A percentile compares a stretch with the other conserved stretches of the same genome.
phyloP scores from a whole-genome alignment of 2,329 filamentous ascomycete species.

The Hirsutella thompsonii region DNA sequence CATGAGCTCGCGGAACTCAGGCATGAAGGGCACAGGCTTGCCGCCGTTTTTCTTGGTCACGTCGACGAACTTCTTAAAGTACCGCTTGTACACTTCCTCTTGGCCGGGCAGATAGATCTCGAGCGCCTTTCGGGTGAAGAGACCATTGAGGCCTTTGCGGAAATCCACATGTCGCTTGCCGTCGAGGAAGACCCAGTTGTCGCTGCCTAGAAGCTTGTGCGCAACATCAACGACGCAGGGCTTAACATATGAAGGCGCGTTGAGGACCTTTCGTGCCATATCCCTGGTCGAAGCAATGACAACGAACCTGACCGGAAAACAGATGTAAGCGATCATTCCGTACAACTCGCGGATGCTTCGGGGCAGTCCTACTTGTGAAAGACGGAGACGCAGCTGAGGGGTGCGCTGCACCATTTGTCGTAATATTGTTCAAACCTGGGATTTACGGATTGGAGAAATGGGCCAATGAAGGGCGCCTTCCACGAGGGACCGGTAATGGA shows the following conservation, averaged over 20 bases:
- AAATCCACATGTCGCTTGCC: constrained; percentile 93
- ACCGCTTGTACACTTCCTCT: constrained; percentile 80
- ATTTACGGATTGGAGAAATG: constrained; percentile 83
- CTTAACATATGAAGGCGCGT: constrained; percentile 83
- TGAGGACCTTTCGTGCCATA: constrained; percentile 93
- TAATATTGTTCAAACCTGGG: constrained; percentile 88
- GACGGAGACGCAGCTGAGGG: constrained; percentile 91
- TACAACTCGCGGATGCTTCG: too few species aligned
- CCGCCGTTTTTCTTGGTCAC: constrained; percentile 59
- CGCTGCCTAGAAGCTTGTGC: constrained; percentile 79
- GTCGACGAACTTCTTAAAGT: constrained; percentile 68
- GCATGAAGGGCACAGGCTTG: constrained; percentile 78
- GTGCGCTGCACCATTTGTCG: constrained; percentile 82
- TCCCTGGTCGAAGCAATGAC: constrained; percentile 93
- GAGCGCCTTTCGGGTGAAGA: constrained; percentile 87
- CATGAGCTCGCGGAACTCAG: constrained; percentile 85
- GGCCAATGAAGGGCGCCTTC: constrained; percentile 85
- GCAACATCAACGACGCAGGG: constrained; percentile 93
- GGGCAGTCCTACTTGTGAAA: constrained; percentile 79
- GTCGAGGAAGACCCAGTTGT: constrained; percentile 96
- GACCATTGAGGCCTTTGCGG: constrained; percentile 86
- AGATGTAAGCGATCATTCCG: not conserved
- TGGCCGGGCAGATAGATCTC: constrained; percentile 82
- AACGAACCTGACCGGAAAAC: constrained; percentile 55
- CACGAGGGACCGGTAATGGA: constrained; percentile 60